These are phyloP conservation scores for Penicillium rolfsii DNA, from an alignment of 2,329 filamentous ascomycete species.

Conservation along the genomic window DNA sequence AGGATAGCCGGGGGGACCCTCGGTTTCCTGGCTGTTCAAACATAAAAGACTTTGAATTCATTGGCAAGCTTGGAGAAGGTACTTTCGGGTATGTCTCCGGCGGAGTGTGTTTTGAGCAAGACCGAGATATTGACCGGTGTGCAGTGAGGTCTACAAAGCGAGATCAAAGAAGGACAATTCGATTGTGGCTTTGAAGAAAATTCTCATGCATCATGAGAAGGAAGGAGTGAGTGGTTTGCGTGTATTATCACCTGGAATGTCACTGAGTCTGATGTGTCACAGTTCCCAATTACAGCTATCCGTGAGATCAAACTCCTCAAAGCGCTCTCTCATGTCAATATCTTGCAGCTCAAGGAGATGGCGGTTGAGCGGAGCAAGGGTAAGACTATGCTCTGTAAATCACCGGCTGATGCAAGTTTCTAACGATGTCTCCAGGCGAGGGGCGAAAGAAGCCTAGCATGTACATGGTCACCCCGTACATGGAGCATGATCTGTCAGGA, in stretches of 20 bases:
- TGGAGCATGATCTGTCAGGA: constrained; percentile 98
- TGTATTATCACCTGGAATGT: not conserved
- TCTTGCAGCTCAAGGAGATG: constrained; percentile 91
- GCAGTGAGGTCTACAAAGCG: constrained; percentile 87
- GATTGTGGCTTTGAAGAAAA: constrained; percentile 92
- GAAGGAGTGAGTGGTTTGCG: constrained; percentile 68
- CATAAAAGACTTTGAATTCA: constrained; percentile 47
- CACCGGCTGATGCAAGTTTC: not conserved
- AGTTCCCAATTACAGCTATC: constrained; percentile 97
- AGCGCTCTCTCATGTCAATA: constrained; percentile 86
- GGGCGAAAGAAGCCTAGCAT: constrained; percentile 78
- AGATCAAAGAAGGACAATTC: constrained; percentile 73
- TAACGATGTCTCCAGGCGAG: constrained; percentile 58
- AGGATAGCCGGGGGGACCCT: constrained; percentile 50
- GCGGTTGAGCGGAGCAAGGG: constrained; percentile 76
- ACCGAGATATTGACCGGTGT: constrained; percentile 20
- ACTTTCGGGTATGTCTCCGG: constrained; percentile 75
- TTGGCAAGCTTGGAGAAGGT: constrained; percentile 76
- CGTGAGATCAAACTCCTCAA: constrained; percentile 98
- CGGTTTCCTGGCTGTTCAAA: constrained; percentile 81
- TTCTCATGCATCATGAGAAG: constrained; percentile 99
- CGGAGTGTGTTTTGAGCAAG: not conserved
- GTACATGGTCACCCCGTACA: constrained; percentile 99
- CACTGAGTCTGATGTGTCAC: not conserved
- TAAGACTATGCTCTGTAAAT: constrained; percentile 39